Evolutionary conservation across 2,329 filamentous ascomycete genomes (phyloP).

Genomic region (Dryadomyces quercus-mongolicae): DNA sequence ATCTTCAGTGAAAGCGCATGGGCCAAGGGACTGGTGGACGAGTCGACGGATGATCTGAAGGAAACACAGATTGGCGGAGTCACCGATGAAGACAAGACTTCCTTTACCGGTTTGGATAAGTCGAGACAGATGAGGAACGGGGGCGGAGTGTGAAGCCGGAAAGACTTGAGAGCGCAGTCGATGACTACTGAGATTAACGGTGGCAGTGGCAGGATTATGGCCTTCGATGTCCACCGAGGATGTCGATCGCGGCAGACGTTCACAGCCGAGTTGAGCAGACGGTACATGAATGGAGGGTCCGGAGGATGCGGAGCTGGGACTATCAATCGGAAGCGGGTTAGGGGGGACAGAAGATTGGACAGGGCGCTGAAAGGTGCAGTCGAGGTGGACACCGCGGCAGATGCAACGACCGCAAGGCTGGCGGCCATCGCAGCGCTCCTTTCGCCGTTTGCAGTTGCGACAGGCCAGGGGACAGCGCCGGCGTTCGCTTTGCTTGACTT

Average conservation of each 20-base stretch:
- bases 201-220: too few relatives aligned
- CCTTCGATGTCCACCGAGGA: too few relatives aligned
- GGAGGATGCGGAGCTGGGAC: too few relatives aligned
- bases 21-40: constrained; percentile 18
- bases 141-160: not conserved
- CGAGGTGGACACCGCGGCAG: constrained; percentile 12
- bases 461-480: constrained; percentile 17
- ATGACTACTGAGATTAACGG: too few relatives aligned
- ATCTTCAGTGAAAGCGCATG: constrained; percentile 21
- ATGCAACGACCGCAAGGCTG: constrained; percentile 17
- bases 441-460: constrained; percentile 17
- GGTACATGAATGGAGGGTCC: too few relatives aligned
- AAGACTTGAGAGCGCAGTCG: too few relatives aligned
- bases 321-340: too few relatives aligned
- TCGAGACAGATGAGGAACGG: constrained; percentile 16
- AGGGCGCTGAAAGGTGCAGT: constrained; percentile 9
- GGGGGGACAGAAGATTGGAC: not conserved
- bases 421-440: constrained; percentile 18
- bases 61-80: constrained; percentile 22
- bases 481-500: constrained; percentile 13
- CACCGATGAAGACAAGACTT: constrained; percentile 24
- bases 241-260: too few relatives aligned
- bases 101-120: constrained; percentile 19
- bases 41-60: constrained; percentile 22
- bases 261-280: too few relatives aligned